Conservation (phyloP, 257 asterid genomes). For the Solanum phureja region DNA sequence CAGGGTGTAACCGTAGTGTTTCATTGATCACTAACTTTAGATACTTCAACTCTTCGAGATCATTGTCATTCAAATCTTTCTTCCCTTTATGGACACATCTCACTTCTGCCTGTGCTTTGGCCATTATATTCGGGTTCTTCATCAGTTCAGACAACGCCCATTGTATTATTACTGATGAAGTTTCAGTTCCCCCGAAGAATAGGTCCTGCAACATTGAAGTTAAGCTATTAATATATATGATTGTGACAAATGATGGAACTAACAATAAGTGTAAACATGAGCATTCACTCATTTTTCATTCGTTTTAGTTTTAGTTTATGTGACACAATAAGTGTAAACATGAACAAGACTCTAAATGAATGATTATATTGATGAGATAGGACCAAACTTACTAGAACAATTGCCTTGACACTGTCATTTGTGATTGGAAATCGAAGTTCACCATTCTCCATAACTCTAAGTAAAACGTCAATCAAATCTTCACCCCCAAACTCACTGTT, state of each 20-base stretch:
- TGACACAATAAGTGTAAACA: background rate
- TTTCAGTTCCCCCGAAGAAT: background rate
- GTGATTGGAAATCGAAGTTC: background rate
- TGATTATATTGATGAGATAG: background rate
- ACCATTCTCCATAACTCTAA: background rate
- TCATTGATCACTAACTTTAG: constrained; percentile 4
- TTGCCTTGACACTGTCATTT: background rate
- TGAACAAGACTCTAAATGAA: background rate
- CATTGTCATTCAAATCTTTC: background rate
- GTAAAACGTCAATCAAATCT: constrained; percentile 1
- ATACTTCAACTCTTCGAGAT: background rate
- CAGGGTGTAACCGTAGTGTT: constrained; percentile 9
- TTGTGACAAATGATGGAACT: background rate
- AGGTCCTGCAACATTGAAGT: background rate
- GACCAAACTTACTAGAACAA: background rate
- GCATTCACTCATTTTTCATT: background rate
- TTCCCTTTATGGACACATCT: background rate
- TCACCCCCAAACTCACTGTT: background rate
- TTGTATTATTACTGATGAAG: background rate
- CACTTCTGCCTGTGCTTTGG: background rate
- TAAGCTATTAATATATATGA: background rate
- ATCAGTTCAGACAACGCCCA: constrained; percentile 13
- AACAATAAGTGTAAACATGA: background rate
- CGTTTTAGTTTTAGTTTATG: background rate
- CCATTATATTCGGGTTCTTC: constrained; percentile 4